Percentiles rank a stretch among this genome's conserved stretches.
Evolutionary conservation across 495 filamentous ascomycete genomes (phyloP).

Genomic region (Tuber calosporum): DNA sequence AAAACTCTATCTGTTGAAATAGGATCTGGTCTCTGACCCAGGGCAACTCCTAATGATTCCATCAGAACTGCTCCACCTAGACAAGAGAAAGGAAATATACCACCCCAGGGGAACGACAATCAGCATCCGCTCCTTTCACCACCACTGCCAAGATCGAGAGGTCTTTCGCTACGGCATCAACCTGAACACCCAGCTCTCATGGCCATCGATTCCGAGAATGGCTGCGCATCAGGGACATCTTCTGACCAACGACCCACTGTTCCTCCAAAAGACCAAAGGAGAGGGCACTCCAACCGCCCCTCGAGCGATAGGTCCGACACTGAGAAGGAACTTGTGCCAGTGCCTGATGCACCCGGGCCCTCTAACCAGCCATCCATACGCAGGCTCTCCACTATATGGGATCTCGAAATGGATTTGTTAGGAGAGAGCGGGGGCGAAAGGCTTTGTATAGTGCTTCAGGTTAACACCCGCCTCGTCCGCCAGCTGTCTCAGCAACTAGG

Average conservation of each 20-base stretch:
- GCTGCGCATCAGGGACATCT: not conserved
- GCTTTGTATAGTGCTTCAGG: not conserved
- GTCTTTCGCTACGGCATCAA: not conserved
- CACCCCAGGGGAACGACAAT: not conserved
- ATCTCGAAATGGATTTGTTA: not conserved
- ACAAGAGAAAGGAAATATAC: not conserved
- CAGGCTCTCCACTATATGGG: not conserved
- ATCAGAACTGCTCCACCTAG: not conserved
- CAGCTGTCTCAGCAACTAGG: not conserved
- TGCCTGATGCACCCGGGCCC: not conserved
- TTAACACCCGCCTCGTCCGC: not conserved
- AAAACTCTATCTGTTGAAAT: not conserved
- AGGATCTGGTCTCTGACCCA: not conserved
- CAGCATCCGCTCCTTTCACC: not conserved
- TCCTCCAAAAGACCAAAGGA: not conserved
- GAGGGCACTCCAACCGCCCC: not conserved
- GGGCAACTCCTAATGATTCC: not conserved
- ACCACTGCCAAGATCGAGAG: not conserved
- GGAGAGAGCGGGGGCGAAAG: not conserved
- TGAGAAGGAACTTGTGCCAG: not conserved
- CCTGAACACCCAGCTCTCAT: not conserved
- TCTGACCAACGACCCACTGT: not conserved
- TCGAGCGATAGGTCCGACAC: not conserved
- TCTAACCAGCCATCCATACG: not conserved
- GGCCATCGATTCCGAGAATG: not conserved